A percentile compares a stretch with the other conserved stretches of the same genome.
phyloP scores from a whole-genome alignment of 139 green algal genomes.

The Coccomyxa sp. region DNA sequence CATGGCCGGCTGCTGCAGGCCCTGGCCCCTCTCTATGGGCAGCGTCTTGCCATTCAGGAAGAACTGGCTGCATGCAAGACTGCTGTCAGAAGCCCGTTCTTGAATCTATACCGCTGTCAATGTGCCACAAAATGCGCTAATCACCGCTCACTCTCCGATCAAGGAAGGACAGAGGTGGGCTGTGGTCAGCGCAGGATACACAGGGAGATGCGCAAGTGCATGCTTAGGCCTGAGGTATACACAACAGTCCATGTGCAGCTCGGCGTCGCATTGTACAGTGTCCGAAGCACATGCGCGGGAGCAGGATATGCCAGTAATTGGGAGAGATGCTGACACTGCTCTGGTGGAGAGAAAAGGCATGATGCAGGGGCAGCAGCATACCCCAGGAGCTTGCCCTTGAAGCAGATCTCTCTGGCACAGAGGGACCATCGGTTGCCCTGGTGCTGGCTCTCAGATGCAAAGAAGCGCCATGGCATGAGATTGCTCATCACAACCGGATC shows the following conservation, averaged over 20 bases:
- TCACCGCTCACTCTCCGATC: too few species aligned
- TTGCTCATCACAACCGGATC: slow-evolving; percentile 72
- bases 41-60: slow-evolving; percentile 84
- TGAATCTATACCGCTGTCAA: background rate
- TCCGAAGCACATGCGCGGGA: background rate
- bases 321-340: background rate
- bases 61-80: slow-evolving; percentile 54
- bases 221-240: too few species aligned
- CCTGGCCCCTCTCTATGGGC: slow-evolving; percentile 66
- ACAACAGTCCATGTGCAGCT: too few species aligned
- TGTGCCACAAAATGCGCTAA: background rate
- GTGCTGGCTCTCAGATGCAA: slow-evolving; percentile 64
- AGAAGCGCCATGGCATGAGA: slow-evolving; percentile 68
- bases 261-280: background rate
- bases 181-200: too few species aligned
- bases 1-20: slow-evolving; percentile 69
- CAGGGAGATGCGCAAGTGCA: background rate
- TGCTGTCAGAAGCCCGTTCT: background rate
- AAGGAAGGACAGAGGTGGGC: too few species aligned
- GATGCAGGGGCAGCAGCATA: slow-evolving; percentile 8
- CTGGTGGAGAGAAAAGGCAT: background rate
- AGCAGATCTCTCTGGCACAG: slow-evolving; percentile 84
- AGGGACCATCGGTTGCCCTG: slow-evolving; percentile 68
- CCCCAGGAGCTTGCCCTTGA: slow-evolving; percentile 65
- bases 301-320: background rate